phyloP scores from a whole-genome alignment of 2,329 filamentous ascomycete genomes.

The Verticillium nonalfalfae region DNA sequence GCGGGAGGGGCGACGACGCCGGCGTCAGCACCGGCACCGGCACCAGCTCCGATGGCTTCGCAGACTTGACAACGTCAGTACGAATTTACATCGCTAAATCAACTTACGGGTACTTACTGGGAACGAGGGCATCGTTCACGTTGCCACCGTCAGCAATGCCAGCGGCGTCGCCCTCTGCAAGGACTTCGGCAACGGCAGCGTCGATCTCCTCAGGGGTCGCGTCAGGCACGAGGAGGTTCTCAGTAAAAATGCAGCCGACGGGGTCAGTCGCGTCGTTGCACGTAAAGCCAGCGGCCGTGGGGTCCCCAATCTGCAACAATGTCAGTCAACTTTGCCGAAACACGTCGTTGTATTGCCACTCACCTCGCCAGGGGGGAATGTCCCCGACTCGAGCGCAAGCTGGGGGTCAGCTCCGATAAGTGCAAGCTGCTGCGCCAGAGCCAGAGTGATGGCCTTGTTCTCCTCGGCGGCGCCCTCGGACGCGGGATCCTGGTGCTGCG shows the following conservation, averaged over 20 bases:
- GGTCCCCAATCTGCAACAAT: constrained; percentile 6
- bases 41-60: not conserved
- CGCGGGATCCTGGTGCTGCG: constrained; percentile 64
- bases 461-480: constrained; percentile 44
- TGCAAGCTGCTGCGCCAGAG: constrained; percentile 53
- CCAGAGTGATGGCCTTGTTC: constrained; percentile 57
- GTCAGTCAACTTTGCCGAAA: not conserved
- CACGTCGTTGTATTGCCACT: constrained; percentile 12
- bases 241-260: constrained; percentile 47
- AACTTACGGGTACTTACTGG: not conserved
- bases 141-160: constrained; percentile 3
- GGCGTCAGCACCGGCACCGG: constrained; percentile 9
- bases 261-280: constrained; percentile 41
- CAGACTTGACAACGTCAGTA: not conserved
- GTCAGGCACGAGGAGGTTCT: constrained; percentile 46
- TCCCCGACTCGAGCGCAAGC: constrained; percentile 54
- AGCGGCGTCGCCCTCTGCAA: constrained; percentile 14
- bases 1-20: constrained; percentile 10
- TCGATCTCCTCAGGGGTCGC: constrained; percentile 44
- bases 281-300: constrained; percentile 24
- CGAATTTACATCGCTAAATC: too few species aligned
- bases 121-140: not conserved
- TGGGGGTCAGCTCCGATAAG: constrained; percentile 56
- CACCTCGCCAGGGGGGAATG: constrained; percentile 55
- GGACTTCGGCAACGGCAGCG: constrained; percentile 35